These are phyloP conservation scores for Ormosia semicastrata DNA, from an alignment of 306 rosid genomes.

Conservation along the genomic window DNA sequence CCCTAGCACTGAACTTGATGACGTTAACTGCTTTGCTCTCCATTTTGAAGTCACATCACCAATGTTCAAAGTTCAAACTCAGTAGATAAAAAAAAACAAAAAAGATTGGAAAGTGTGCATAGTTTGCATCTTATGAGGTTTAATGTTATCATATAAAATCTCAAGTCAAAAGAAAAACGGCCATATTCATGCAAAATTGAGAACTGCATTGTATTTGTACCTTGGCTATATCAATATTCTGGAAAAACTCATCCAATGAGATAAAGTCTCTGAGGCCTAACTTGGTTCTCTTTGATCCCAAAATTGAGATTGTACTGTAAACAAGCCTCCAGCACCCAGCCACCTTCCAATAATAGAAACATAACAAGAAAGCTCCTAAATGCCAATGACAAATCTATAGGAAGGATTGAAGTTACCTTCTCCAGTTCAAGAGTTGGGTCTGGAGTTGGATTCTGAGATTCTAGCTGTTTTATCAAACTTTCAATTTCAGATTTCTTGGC, in stretches of 20 bases:
- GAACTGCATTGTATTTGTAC: constrained; percentile 36
- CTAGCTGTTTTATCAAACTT: constrained; percentile 60
- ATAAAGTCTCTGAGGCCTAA: constrained; percentile 83
- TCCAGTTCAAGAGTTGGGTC: constrained; percentile 58
- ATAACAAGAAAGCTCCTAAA: neutral
- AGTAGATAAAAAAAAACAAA: neutral
- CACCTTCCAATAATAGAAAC: constrained; percentile 43
- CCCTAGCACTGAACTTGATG: constrained; percentile 70
- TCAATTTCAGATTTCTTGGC: constrained; percentile 70
- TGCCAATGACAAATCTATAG: neutral
- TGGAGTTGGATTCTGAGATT: constrained; percentile 77
- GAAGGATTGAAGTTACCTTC: constrained; percentile 42
- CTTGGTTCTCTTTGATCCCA: constrained; percentile 86
- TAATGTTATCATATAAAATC: neutral
- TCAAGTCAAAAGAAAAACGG: neutral
- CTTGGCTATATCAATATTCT: constrained; percentile 64
- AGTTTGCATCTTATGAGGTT: neutral
- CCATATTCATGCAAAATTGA: neutral
- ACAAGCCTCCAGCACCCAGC: constrained; percentile 82
- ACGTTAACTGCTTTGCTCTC: constrained; percentile 89
- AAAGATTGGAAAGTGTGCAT: neutral
- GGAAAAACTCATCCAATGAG: constrained; percentile 76
- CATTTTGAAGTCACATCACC: constrained; percentile 40
- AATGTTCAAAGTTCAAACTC: constrained; percentile 25
- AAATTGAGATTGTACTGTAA: constrained; percentile 71